Base-by-base conservation (phyloP, 2,329 filamentous ascomycete genomes). In the Annulohypoxylon truncatum region DNA sequence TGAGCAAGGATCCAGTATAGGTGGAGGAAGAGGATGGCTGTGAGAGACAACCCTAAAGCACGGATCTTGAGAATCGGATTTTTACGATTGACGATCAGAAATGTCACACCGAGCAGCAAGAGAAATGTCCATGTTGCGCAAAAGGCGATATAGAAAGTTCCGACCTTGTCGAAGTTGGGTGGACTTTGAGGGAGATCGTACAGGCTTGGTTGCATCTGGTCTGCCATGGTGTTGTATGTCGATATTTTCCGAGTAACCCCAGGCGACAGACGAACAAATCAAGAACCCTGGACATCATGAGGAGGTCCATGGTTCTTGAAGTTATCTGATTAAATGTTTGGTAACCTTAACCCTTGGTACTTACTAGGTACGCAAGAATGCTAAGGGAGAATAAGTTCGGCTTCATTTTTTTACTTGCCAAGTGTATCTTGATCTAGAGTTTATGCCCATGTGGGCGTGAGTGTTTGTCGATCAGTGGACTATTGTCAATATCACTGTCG, bases 1-100 rank as follows among this genome's bases (percentile, higher is more conserved):
- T 83, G 82, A 3, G 79, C 78, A 3, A 79, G 72, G 35, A 79
- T 71, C 79, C 79, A 81, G 66, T 81, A 81, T 3, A 69, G 29
- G 58, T 81, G 79, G 13, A 81, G 75, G 44, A 79, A 73, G 3
- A 72, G 44, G 18, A 85, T 77, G 28, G 81, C 79, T 6, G 75
- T 73, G 55, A 82, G 79, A 12, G 81, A 81, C 4, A 83, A 47
- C 9, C 73, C 66, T 5, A 85, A 68, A 26, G 80, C 80, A 3
- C 81, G 80, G 20, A 82, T 73, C 64, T 82, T 77, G 50, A 82
- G 72, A n/a, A 79, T 73, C 10, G 78, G 76, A 1, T 70, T 73
- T 4, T 73, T 61, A 29, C 79, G 77, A 66, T 80, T 76, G 8
- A 67, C 40, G 55, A 72, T 74, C 24, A 79, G 77, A 48, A 79